Evolutionary conservation across 805 yeast species (phyloP).

Genomic region (Ogataea neopini): DNA sequence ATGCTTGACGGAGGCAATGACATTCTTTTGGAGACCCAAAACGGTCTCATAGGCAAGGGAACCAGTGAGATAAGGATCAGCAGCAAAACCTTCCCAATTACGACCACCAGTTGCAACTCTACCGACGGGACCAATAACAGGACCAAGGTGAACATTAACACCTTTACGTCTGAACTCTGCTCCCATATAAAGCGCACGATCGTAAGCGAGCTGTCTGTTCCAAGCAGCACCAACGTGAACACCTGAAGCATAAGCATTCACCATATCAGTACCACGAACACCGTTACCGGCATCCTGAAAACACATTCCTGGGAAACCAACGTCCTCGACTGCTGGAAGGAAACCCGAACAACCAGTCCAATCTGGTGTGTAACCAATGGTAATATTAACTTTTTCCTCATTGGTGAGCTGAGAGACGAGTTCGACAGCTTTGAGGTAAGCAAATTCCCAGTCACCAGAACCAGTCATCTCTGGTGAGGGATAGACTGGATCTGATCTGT

Average conservation of each 20-base stretch:
- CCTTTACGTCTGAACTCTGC: slow-evolving; percentile 55
- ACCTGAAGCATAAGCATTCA: slow-evolving; percentile 59
- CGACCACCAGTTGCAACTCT: slow-evolving; percentile 63
- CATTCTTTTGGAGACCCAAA: slow-evolving; percentile 61
- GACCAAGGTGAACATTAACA: slow-evolving; percentile 56
- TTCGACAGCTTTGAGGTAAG: slow-evolving; percentile 56
- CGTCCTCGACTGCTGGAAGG: slow-evolving; percentile 62
- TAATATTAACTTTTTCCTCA: slow-evolving; percentile 59
- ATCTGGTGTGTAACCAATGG: slow-evolving; percentile 44
- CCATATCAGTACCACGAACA: slow-evolving; percentile 55
- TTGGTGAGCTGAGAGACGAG: slow-evolving; percentile 57
- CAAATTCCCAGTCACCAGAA: slow-evolving; percentile 52
- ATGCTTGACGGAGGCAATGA: slow-evolving; percentile 56
- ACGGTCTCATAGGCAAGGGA: slow-evolving; percentile 52
- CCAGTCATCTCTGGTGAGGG: slow-evolving; percentile 21
- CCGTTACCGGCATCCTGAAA: slow-evolving; percentile 67
- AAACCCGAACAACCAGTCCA: slow-evolving; percentile 40
- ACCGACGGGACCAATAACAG: slow-evolving; percentile 62
- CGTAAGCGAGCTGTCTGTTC: slow-evolving; percentile 50
- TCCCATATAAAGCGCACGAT: slow-evolving; percentile 59
- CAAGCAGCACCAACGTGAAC: slow-evolving; percentile 60
- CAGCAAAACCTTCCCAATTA: slow-evolving; percentile 64
- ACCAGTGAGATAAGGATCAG: slow-evolving; percentile 64
- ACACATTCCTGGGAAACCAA: slow-evolving; percentile 55
- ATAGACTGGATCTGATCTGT: slow-evolving; percentile 22